Evolutionary conservation across 1,284 basidiomycete genomes (phyloP), one percentile per base, ranked within the genome.

Genomic region (Tilletia indica): DNA sequence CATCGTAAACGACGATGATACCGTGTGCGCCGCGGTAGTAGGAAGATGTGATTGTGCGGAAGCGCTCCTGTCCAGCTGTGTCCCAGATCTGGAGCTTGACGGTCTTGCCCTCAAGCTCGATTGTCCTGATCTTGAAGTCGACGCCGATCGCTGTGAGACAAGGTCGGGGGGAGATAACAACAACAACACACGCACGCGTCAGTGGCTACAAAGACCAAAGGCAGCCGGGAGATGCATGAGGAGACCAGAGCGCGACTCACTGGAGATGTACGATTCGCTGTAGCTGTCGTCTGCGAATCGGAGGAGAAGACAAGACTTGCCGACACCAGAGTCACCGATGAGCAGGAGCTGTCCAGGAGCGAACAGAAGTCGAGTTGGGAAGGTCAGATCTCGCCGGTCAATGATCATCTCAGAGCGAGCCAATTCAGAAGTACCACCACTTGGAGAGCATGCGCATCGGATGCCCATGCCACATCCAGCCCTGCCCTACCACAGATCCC

Each of bases 41-140:
- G 25, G 91, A 91, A 0, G 91, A 91, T 0, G 94, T 97, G 79
- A 97, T 91, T 3, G 94, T 96, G 39, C 94, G 88, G 84, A 84
- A 83, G 14, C 83, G 77, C 64, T 84, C 83, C 70, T 81, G 78
- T 6, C 81, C 82, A 2, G 81, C 83, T 0, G 81, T 83, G 66
- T 83, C 87, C 88, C 88, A 89, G 86, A 99, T 99, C 87, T 99
- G 97, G 74, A 99, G 90, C 86, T 99, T 99, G 83, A 99, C 94
- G 1, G 94, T 98, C 92, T 98, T 99, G 78, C 96, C 96, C 86
- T 99, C 97, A 70, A 99, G 89, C 86, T 99, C 97, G 85, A 99
- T 98, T 67, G 97, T 99, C 81, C 97, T 89, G 87, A 99, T 99
- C 91, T 99, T 99, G 89, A 99, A 99, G 88, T 99, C 97, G 73